These are phyloP conservation scores for Mycena floridula DNA, from an alignment of 768 basidiomycete genomes.

Conservation along the genomic window DNA sequence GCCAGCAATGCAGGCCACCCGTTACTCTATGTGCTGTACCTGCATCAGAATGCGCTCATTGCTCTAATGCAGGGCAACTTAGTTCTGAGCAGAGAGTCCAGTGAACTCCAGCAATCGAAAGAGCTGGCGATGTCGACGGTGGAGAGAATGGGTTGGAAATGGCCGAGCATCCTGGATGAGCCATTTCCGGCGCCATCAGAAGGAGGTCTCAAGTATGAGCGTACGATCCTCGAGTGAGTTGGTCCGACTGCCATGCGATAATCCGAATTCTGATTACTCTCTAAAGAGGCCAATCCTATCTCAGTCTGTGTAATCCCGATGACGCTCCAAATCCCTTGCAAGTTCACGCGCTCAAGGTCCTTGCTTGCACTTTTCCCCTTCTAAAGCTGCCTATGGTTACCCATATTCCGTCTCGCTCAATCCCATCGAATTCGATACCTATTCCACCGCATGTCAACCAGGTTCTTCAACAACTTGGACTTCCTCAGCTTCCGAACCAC, in stretches of 20 bases:
- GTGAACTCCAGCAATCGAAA: constrained; percentile 3
- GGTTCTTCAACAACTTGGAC: constrained; percentile 59
- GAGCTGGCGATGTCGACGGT: constrained; percentile 25
- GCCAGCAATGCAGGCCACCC: constrained; percentile 12
- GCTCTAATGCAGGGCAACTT: constrained; percentile 19
- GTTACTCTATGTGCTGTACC: constrained; percentile 31
- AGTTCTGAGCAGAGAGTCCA: not conserved
- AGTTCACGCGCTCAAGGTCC: constrained; percentile 56
- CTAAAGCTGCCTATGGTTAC: constrained; percentile 25
- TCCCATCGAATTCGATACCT: constrained; percentile 20
- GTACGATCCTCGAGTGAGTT: constrained; percentile 33
- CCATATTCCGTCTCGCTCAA: constrained; percentile 10
- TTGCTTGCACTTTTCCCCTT: constrained; percentile 52
- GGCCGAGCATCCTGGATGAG: constrained; percentile 45
- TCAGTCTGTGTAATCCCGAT: constrained; percentile 40
- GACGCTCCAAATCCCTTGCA: constrained; percentile 53
- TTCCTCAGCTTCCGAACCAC: constrained; percentile 24
- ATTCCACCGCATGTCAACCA: constrained; percentile 50
- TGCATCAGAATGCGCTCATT: constrained; percentile 38
- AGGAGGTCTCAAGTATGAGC: constrained; percentile 37
- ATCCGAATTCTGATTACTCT: constrained; percentile 6
- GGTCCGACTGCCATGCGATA: not conserved
- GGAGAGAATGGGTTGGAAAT: constrained; percentile 36
- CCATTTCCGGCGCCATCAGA: constrained; percentile 33
- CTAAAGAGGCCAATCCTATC: constrained; percentile 44